phyloP scores from a whole-genome alignment of 495 filamentous ascomycete species.

The Aspergillus biplanus region DNA sequence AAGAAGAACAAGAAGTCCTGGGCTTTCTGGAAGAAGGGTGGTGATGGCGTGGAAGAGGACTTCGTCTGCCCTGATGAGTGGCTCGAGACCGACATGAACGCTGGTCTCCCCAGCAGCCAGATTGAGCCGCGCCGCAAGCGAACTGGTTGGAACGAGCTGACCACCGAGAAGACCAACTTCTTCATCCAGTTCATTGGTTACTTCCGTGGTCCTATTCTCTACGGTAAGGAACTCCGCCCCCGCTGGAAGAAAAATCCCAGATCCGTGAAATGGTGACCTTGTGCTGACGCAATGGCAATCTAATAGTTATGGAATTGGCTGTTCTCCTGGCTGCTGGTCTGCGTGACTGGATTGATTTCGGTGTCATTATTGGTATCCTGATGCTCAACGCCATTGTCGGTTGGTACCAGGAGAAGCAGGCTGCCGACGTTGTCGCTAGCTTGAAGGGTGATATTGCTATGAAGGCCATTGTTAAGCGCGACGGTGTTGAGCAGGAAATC shows the following conservation, averaged over 20 bases:
- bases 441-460: slow-evolving; percentile 86
- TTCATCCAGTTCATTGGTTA: slow-evolving; percentile 77
- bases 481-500: slow-evolving; percentile 72
- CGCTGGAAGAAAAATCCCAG: slow-evolving; percentile 20
- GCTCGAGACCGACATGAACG: slow-evolving; percentile 70
- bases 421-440: slow-evolving; percentile 78
- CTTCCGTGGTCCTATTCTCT: slow-evolving; percentile 83
- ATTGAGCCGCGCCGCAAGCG: slow-evolving; percentile 69
- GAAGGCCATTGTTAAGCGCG: slow-evolving; percentile 71
- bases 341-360: slow-evolving; percentile 82
- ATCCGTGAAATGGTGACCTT: neutral
- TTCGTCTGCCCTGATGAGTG: slow-evolving; percentile 71
- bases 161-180: slow-evolving; percentile 76
- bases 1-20: slow-evolving; percentile 55
- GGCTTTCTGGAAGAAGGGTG: slow-evolving; percentile 59
- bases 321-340: slow-evolving; percentile 79
- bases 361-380: slow-evolving; percentile 84
- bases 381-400: slow-evolving; percentile 78
- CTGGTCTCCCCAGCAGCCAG: slow-evolving; percentile 60
- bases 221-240: slow-evolving; percentile 56
- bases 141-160: slow-evolving; percentile 75
- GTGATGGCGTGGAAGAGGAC: slow-evolving; percentile 37
- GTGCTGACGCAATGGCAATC: slow-evolving; percentile 10
- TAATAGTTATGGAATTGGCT: slow-evolving; percentile 80
- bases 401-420: slow-evolving; percentile 89